These are phyloP conservation scores for Berberis thunbergii DNA, from an alignment of 164 flowering plant genomes.

Conservation along the genomic window DNA sequence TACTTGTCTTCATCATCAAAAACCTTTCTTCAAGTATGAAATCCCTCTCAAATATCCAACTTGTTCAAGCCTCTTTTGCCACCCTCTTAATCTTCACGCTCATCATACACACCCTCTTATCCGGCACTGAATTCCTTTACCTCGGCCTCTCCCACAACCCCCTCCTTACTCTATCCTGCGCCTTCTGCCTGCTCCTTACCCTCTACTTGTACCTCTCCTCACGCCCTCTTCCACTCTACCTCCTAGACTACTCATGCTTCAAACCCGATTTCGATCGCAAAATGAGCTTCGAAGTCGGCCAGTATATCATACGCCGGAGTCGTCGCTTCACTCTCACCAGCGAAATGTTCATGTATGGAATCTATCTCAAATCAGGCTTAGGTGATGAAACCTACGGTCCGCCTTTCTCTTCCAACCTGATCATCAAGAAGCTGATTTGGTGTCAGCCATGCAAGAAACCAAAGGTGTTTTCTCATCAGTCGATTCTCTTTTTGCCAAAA, in stretches of 20 bases:
- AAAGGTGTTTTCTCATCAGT: slow-evolving; percentile 35
- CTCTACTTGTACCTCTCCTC: slow-evolving; percentile 11
- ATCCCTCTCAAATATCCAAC: slow-evolving; percentile 3
- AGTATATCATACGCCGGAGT: slow-evolving; percentile 25
- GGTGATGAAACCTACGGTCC: slow-evolving; percentile 58
- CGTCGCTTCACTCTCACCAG: slow-evolving; percentile 14
- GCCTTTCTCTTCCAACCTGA: slow-evolving; percentile 29
- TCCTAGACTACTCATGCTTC: slow-evolving; percentile 43
- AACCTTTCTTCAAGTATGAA: not conserved
- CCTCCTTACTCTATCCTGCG: slow-evolving; percentile 14
- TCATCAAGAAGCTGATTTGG: slow-evolving; percentile 17
- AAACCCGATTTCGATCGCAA: slow-evolving; percentile 35
- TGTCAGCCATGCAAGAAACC: slow-evolving; percentile 36
- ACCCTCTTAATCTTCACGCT: slow-evolving; percentile 22
- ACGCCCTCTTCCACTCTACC: slow-evolving; percentile 26
- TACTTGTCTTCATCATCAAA: too few species aligned
- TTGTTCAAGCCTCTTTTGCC: slow-evolving; percentile 24
- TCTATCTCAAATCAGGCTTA: slow-evolving; percentile 44
- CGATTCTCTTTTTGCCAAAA: slow-evolving; percentile 26
- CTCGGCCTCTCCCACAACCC: slow-evolving; percentile 11
- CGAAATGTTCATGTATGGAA: slow-evolving; percentile 41
- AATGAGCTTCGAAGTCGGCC: slow-evolving; percentile 20
- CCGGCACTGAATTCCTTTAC: slow-evolving; percentile 5
- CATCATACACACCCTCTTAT: slow-evolving; percentile 19
- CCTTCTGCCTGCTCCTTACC: slow-evolving; percentile 12